Evolutionary conservation across 768 basidiomycete genomes (phyloP).

Genomic region (Amanita thiersii): DNA sequence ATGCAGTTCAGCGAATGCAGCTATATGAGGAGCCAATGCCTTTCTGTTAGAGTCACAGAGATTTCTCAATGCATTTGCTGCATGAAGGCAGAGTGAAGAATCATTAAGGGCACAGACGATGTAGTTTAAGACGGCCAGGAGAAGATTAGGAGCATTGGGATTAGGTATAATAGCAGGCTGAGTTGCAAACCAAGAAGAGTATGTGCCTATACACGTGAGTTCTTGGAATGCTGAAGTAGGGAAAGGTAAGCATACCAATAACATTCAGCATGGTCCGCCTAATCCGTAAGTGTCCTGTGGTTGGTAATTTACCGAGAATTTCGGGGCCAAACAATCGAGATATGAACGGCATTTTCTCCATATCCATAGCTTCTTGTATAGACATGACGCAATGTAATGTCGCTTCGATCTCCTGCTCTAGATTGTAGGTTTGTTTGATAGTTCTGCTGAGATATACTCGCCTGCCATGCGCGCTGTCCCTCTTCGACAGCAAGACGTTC

Average conservation of each 20-base stretch:
- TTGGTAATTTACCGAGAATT: conserved; percentile 63
- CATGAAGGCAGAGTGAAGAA: conserved; percentile 52
- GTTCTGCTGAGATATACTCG: too few species aligned
- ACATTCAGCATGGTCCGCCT: conserved; percentile 67
- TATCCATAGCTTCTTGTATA: conserved; percentile 76
- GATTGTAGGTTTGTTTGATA: too few species aligned
- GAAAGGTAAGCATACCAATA: conserved; percentile 44
- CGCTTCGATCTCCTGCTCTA: conserved; percentile 79
- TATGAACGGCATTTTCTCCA: conserved; percentile 45
- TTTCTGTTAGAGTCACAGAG: conserved; percentile 85
- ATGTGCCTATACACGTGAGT: conserved; percentile 39
- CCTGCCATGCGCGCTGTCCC: conserved; percentile 67
- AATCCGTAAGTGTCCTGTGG: conserved; percentile 52
- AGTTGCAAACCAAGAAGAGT: conserved; percentile 74
- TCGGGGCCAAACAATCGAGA: conserved; percentile 63
- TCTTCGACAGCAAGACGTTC: conserved; percentile 39
- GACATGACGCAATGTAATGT: conserved; percentile 81
- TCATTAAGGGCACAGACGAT: conserved; percentile 68
- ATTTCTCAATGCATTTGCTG: conserved; percentile 77
- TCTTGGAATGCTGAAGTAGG: background rate
- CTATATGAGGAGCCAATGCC: conserved; percentile 78
- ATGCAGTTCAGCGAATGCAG: conserved; percentile 79
- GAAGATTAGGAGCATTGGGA: conserved; percentile 29
- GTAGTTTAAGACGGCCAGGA: conserved; percentile 61
- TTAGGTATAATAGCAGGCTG: conserved; percentile 20